Evolutionary conservation across 228 moss, liverwort and hornwort genomes (phyloP), one percentile per base, ranked within the genome.

Genomic region (Sphagnum fallax): DNA sequence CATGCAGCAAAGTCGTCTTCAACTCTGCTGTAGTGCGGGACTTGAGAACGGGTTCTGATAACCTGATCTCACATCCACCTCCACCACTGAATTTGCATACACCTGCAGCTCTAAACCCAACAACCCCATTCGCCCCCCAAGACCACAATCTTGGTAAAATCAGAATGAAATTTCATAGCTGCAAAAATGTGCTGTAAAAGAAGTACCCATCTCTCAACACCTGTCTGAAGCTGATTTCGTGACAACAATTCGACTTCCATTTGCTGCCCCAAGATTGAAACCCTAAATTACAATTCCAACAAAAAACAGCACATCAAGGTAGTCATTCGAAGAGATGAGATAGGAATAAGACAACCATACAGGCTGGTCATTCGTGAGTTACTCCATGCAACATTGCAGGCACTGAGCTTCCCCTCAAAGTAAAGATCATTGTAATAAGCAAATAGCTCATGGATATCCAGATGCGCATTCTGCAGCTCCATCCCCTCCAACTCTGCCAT

Each of bases 31-130:
- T 64, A 13, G 81, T 70, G 12, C 81, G 77, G 61, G 57, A 81
- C 71, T 77, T 81, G 49, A 81, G 68, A 68, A 81, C 70, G 3
- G 81, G 81, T 52, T 81, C 81, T n/a, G 81, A 81, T 15, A 81
- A 77, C 60, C 71, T 65, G 53, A 81, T 81, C 12, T 77, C 77
- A 72, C 81, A 81, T 48, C 71, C 77, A 64, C 74, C 74, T 49
- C 32, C 16, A 5, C 52, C 8, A 16, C 81, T 73, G 68, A 70
- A 81, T 16, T 64, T 67, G 62, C 81, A 81, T 49, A 81, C 51
- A 51, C 81, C 81, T 68, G 81, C 77, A 66, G 71, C 74, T 61
- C 81, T 81, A 77, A 18, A 32, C 32, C 32, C 32, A 32, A 32
- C 32, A 32, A 32, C 32, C 32, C 32, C 32, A 32, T 32, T 32